Base-by-base conservation (phyloP, 352 stramenopile species). In the Aphanomyces euteiches region DNA sequence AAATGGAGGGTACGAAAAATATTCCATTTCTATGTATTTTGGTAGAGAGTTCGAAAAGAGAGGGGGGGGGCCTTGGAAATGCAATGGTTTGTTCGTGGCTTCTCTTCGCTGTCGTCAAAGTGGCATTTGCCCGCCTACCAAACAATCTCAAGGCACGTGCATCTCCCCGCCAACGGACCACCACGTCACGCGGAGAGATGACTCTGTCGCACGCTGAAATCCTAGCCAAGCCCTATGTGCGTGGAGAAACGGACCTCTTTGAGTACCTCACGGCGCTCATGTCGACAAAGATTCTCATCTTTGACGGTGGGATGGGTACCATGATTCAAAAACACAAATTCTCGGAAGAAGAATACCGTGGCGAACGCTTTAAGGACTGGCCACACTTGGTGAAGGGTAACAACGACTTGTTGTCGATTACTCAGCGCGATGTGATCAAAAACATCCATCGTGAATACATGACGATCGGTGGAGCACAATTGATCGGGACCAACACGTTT, bases 401-500 rank as follows among this genome's bases (percentile, higher is more conserved):
- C 88, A 99, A 99, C 78, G 96, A 99, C 77, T 80, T 98, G 79
- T 76, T 99, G 56, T 97, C 92, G 66, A 87, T 98, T 76, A 97
- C 93, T 41, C 93, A 98, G 79, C 95, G 95, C 21, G 56, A 98
- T 28, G 88, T 98, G 68, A 99, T 99, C 79, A 84, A 91, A 58
- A 87, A 89, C 65, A 98, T 99, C 75, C 97, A 99, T 81, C 83
- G 76, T 37, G 59, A 98, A 57, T 99, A 99, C 81, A 87, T 99
- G 69, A 88, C 98, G 74, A 82, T 91, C 65, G 93, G 90, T 56
- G 85, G 87, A 39, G 93, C 92, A 65, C 88, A 98, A 67, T 76
- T 99, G 67, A 98, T 99, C 76, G 96, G 94, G 39, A 99, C 96
- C 60, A 98, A 98, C 79, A 99, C 96, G 7, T 99, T 99, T 73